Evolutionary conservation across 164 flowering plant genomes (phyloP), one percentile per base, ranked within the genome.

Genomic region (Nymphaea colorata): DNA sequence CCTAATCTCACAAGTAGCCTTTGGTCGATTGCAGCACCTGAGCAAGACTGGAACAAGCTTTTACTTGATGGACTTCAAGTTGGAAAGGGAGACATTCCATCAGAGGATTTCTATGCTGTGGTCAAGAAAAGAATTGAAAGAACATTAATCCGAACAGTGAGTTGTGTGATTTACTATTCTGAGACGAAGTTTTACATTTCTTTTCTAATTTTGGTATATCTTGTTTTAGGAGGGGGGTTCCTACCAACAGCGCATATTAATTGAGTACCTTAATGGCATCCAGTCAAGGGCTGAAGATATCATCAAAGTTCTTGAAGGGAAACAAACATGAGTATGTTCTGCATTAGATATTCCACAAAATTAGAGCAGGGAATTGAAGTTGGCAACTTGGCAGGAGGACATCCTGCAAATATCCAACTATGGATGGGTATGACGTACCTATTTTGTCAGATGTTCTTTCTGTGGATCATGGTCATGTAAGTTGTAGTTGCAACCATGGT

Each of bases 141-240:
- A 60, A 81, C 81, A 59, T 68, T 93, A 74, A 90, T 93, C 59
- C 76, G 96, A 76, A 89, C 96, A 4, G 96, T 89, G 75, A 79
- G 85, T 61, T 55, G 10, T 55, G 12, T 2, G 12, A 55, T 55
- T 10, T 55, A 55, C 16, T 55, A 55, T 55, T 16, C 18, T 45
- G 59, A 45, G 8, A 66, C 41, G 6, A n/a, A 8, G 4, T 11
- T 59, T 42, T 68, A 14, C 64, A 18, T 18, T 53, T 8, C 57
- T 59, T 51, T 57, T n/a, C 16, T 63, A 51, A 63, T 11, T 47
- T n/a, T 61, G 41, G 42, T 4, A 0, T 25, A 25, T 25, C 36
- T 25, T 25, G 36, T 41, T 72, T 67, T 81, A 90, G 94, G 97
- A 87, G 71, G 91, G 97, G 72, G 98, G 93, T 61, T 93, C 97